Evolutionary conservation across 2,329 filamentous ascomycete species (phyloP), one percentile per base, ranked within the genome.

Genomic region (Thelonectria blattea): DNA sequence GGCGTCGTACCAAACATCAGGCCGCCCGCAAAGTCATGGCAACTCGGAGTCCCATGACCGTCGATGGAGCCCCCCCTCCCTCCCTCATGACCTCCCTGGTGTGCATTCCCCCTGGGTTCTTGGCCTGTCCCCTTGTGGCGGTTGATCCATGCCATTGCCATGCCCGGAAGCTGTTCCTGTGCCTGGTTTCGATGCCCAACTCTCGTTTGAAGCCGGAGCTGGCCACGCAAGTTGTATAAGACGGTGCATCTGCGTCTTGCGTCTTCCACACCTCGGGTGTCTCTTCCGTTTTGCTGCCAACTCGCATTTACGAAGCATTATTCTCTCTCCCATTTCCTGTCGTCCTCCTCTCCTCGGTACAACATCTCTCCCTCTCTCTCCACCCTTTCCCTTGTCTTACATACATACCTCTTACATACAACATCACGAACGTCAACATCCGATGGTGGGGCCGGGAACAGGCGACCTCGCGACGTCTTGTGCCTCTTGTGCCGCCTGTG

Each of bases 391-490:
- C 56, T 47, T 62, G 60, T 67, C 63, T 65, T 69, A 64, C 60
- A 65, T 61, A 24, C 22, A 24, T 24, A 6, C 22, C 57, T 52
- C 60, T 62, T 68, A 63, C 22, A 24, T n/a, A n/a, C n/a, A n/a
- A n/a, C 58, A 68, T 61, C 57, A 56, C 52, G 51, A 63, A 57
- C 62, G 47, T 57, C 67, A 71, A 68, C 69, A 71, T 71, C 63
- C 65, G 69, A 71, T 68, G 68, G 68, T 71, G 69, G 68, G 67
- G 69, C 67, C 65, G 65, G 63, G 47, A 71, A 69, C 69, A 71
- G 68, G 67, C 67, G 66, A 71, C 66, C 57, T 57, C 56, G 52
- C 56, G 52, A 30, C 27, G 27, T 30, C 27, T 30, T 30, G 27
- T 30, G 27, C 27, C 27, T 30, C 27, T 30, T 30, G 27, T 30